Evolutionary conservation across 495 filamentous ascomycete genomes (phyloP).

Genomic region (Xylaria bambusicola): DNA sequence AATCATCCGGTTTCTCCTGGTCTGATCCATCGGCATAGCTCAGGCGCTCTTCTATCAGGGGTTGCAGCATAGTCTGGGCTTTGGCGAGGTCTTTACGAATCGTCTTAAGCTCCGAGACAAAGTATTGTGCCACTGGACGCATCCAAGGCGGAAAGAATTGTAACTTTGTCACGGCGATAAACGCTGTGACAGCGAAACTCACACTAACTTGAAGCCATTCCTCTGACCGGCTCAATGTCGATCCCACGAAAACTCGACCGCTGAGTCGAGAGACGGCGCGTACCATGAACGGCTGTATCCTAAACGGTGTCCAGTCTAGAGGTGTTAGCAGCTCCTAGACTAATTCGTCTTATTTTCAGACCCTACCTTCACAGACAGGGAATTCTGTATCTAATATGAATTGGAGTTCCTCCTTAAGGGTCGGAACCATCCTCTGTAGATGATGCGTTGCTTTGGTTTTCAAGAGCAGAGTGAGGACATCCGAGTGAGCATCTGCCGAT

Average conservation of each 20-base stretch:
- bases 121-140: constrained; percentile 32
- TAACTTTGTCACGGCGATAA: constrained; percentile 40
- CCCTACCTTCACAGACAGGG: constrained; percentile 35
- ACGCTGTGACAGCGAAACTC: constrained; percentile 39
- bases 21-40: constrained; percentile 27
- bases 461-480: constrained; percentile 32
- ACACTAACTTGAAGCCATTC: constrained; percentile 40
- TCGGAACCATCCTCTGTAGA: constrained; percentile 32
- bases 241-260: constrained; percentile 38
- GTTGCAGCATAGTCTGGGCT: constrained; percentile 33
- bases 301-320: constrained; percentile 40
- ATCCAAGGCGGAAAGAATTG: constrained; percentile 42
- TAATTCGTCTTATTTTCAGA: not conserved
- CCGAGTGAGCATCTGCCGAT: constrained; percentile 32
- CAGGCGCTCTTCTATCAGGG: constrained; percentile 35
- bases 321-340: constrained; percentile 17
- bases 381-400: constrained; percentile 36
- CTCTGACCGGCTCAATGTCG: constrained; percentile 33
- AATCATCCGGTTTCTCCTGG: constrained; percentile 35
- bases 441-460: constrained; percentile 37
- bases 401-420: constrained; percentile 37
- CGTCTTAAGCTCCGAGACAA: constrained; percentile 34
- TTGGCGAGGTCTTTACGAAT: constrained; percentile 31
- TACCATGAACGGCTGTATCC: constrained; percentile 39
- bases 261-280: constrained; percentile 36